Conservation (phyloP, 2,329 filamentous ascomycete genomes). For the Neonectria magnoliae region DNA sequence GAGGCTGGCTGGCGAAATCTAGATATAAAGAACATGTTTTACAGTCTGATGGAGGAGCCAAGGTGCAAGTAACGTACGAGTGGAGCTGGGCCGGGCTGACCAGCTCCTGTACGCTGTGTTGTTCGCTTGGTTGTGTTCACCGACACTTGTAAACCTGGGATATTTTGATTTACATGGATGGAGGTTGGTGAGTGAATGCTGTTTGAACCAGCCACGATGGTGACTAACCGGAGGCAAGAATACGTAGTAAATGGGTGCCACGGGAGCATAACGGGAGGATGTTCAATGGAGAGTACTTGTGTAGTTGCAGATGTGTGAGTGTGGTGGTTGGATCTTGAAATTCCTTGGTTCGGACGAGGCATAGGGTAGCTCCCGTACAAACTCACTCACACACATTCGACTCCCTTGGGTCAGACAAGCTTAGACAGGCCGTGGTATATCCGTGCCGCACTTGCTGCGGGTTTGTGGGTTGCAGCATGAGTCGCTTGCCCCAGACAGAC, state of each 20-base stretch:
- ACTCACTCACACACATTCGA: background rate
- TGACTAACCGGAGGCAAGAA: background rate
- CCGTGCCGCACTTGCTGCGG: background rate
- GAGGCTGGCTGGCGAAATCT: slow-evolving; percentile 1
- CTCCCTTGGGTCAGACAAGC: background rate
- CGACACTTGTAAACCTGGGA: slow-evolving; percentile 4
- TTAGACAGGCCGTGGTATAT: background rate
- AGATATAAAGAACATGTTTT: slow-evolving; percentile 16
- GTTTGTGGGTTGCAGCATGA: background rate
- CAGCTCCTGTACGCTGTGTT: background rate
- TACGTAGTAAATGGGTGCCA: no score
- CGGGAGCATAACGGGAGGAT: background rate
- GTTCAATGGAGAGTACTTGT: background rate
- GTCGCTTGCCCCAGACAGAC: slow-evolving; percentile 1
- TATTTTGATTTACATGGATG: background rate
- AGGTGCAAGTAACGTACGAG: background rate
- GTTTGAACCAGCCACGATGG: background rate
- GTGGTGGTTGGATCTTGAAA: background rate
- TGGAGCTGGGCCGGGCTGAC: background rate
- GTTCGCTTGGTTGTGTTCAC: slow-evolving; percentile 1
- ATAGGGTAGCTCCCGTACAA: no score
- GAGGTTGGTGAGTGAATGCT: background rate
- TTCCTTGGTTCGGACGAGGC: no score
- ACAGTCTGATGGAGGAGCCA: background rate
- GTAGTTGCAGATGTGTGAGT: background rate